phyloP scores from a whole-genome alignment of 1,139 yeast genomes.

The Geotrichum fermentans region DNA sequence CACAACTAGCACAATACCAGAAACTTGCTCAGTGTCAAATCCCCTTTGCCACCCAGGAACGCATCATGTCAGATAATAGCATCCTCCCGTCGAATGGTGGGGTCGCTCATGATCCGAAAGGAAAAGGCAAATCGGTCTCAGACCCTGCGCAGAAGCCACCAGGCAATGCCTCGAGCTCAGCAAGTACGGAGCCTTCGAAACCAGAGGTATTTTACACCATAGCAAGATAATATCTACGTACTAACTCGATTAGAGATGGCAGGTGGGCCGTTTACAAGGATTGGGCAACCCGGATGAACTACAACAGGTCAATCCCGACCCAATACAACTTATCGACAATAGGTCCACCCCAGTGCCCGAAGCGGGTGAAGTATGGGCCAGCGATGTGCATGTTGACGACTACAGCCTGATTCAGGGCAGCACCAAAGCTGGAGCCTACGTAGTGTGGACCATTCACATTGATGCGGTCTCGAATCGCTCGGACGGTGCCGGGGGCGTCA shows the following conservation, averaged over 20 bases:
- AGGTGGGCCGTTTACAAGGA: conserved; percentile 17
- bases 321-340: conserved; percentile 17
- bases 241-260: conserved; percentile 15
- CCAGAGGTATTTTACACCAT: no score
- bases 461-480: conserved; percentile 28
- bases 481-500: conserved; percentile 31
- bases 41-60: no score
- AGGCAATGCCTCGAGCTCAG: no score
- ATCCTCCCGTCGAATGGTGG: no score
- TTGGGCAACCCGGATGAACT: conserved; percentile 16
- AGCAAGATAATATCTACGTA: no score
- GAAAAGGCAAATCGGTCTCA: no score
- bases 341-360: not conserved
- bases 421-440: conserved; percentile 38
- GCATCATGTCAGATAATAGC: no score
- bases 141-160: no score
- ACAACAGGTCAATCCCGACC: conserved; percentile 9
- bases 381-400: conserved; percentile 39
- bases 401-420: conserved; percentile 41
- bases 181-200: no score
- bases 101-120: no score
- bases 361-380: conserved; percentile 36
- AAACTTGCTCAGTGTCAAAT: no score
- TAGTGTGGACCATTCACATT: conserved; percentile 40
- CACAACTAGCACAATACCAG: no score